Evolutionary conservation across 1,284 basidiomycete species (phyloP).

Genomic region (Phellopilus nigrolimitatus): DNA sequence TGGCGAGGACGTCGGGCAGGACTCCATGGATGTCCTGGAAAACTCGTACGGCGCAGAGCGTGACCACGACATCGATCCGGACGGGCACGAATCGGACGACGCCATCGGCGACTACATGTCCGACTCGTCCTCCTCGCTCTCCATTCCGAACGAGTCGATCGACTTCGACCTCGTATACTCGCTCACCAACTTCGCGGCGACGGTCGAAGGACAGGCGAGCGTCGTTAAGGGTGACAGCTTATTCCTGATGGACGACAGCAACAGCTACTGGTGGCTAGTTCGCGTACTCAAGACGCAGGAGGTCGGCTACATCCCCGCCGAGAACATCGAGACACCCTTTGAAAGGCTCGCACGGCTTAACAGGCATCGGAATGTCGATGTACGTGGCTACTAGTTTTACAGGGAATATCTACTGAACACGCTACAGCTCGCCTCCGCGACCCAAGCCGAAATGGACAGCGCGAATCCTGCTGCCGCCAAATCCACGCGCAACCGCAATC

Average conservation of each 20-base stretch:
- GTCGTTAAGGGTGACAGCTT: constrained; percentile 95
- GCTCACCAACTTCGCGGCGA: constrained; percentile 89
- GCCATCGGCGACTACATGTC: constrained; percentile 46
- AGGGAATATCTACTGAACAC: background rate
- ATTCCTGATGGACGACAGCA: constrained; percentile 91
- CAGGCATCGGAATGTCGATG: constrained; percentile 96
- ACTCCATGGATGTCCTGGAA: constrained; percentile 11
- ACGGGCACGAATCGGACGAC: constrained; percentile 56
- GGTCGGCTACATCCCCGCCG: constrained; percentile 98
- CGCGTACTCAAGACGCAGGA: constrained; percentile 96
- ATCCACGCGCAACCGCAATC: constrained; percentile 23
- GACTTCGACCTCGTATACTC: constrained; percentile 90
- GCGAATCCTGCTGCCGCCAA: constrained; percentile 36
- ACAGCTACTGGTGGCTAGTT: constrained; percentile 98
- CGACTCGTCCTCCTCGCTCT: constrained; percentile 63
- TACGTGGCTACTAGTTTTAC: constrained; percentile 38
- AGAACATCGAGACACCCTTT: constrained; percentile 99
- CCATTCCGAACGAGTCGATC: constrained; percentile 85
- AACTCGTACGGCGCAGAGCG: constrained; percentile 17
- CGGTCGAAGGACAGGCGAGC: constrained; percentile 93
- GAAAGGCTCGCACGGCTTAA: constrained; percentile 93
- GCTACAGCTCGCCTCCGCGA: constrained; percentile 65
- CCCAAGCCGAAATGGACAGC: constrained; percentile 61
- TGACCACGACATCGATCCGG: constrained; percentile 23
- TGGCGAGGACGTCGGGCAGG: constrained; percentile 33